Evolutionary conservation across 768 basidiomycete genomes (phyloP), one percentile per base, ranked within the genome.

Genomic region (Amanita thiersii): DNA sequence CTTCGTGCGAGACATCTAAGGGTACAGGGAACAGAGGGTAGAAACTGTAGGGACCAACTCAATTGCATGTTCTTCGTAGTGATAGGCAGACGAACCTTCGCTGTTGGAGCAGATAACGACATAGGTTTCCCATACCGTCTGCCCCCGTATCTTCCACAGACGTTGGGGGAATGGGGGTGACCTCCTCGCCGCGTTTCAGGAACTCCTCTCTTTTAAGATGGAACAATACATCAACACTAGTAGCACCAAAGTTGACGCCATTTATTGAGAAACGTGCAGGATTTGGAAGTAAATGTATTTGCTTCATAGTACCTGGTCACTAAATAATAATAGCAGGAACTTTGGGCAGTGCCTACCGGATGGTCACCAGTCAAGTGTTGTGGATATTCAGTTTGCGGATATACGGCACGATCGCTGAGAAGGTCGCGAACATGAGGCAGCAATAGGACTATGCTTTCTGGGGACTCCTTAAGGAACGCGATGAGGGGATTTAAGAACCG

Each of bases 21-120:
- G 96, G 90, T 1, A 79, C 74, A 6, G 96, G 96, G 60, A 97
- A 97, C 29, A 96, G 61, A 0, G 96, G 96, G 57, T 98, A 99
- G 65, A 96, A 96, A 52, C 91, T 97, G 55, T 14, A 15, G 12
- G 9, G 14, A 26, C 17, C 1, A 19, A 3, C 4, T 35, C 44
- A 39, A 46, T 45, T 26, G 9, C 15, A 39, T 36, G 23, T 33
- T 24, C 8, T 31, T 20, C 1, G 17, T 39, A 23, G 11, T 34
- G 28, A 19, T 23, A 40, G 7, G 14, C 26, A 38, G 11, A 41
- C 63, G 28, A 45, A 90, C 92, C 82, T 90, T 57, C 89, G 71
- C 52, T 99, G 96, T 41, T 89, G 77, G 24, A 98, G 62, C 7
- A 99, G 51, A 54, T 90, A 84, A 15, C 90, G 70, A 47, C 84